Percentiles rank a stretch among this genome's conserved stretches.
phyloP scores from a whole-genome alignment of 768 basidiomycete genomes.

The Leccinum disarticulatum region DNA sequence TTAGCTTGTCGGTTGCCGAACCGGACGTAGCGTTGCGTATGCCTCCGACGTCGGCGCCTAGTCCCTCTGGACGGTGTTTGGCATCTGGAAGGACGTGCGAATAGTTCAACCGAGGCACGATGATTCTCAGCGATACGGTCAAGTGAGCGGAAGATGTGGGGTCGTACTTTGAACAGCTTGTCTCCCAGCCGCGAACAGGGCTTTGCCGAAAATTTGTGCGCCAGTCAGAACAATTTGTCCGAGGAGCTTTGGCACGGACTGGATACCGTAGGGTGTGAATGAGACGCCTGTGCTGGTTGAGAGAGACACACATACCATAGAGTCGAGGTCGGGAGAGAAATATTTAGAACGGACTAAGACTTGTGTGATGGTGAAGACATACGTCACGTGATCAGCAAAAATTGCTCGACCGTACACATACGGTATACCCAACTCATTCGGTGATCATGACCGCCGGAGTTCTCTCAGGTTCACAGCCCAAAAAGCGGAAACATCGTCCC shows the following conservation, averaged over 20 bases:
- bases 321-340: constrained; percentile 8
- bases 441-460: constrained; percentile 9
- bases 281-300: neutral
- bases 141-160: neutral
- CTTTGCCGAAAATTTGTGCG: constrained; percentile 84
- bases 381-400: constrained; percentile 25
- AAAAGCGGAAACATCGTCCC: constrained; percentile 62
- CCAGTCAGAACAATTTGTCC: constrained; percentile 80
- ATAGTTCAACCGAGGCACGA: neutral
- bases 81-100: constrained; percentile 60
- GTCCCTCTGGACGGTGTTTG: constrained; percentile 70
- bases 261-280: constrained; percentile 1
- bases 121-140: neutral
- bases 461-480: constrained; percentile 24
- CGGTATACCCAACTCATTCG: neutral
- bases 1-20: constrained; percentile 79
- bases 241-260: constrained; percentile 81
- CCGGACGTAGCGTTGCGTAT: constrained; percentile 71
- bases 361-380: neutral
- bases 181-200: constrained; percentile 82
- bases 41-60: constrained; percentile 70
- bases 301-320: constrained; percentile 23
- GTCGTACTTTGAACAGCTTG: constrained; percentile 91
- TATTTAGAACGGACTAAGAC: neutral
- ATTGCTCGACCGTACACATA: neutral